These are phyloP conservation scores for Verticillium longisporum DNA, from an alignment of 2,329 filamentous ascomycete genomes.

Conservation along the genomic window DNA sequence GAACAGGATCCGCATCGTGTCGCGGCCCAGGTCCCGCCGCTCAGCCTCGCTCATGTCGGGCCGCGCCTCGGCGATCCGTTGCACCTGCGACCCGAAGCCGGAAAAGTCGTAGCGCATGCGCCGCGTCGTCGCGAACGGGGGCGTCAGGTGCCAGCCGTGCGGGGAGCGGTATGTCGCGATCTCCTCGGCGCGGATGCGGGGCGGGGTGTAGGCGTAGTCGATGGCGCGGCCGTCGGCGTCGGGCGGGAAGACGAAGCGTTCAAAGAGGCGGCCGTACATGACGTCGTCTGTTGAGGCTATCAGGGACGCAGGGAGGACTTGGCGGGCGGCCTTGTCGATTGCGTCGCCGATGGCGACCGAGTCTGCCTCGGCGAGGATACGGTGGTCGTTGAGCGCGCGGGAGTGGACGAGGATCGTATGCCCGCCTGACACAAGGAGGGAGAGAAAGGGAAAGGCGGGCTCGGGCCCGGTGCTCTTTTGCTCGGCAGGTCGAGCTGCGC, in stretches of 20 bases:
- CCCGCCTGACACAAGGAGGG: slow-evolving; percentile 83
- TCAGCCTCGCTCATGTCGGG: slow-evolving; percentile 42
- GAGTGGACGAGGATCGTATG: slow-evolving; percentile 85
- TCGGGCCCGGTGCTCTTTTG: slow-evolving; percentile 4
- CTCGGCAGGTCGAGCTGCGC: background rate
- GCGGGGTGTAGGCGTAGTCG: slow-evolving; percentile 49
- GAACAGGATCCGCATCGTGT: slow-evolving; percentile 74
- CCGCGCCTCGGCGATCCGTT: slow-evolving; percentile 40
- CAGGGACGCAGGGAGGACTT: slow-evolving; percentile 58
- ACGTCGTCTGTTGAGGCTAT: slow-evolving; percentile 51
- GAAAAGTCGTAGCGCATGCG: slow-evolving; percentile 68
- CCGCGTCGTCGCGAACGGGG: slow-evolving; percentile 55
- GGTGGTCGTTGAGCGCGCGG: slow-evolving; percentile 58
- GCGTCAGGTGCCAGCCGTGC: slow-evolving; percentile 57
- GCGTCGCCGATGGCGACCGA: slow-evolving; percentile 87
- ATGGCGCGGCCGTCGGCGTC: slow-evolving; percentile 12
- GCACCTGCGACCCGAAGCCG: slow-evolving; percentile 59
- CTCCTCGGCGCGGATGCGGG: slow-evolving; percentile 51
- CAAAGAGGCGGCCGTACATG: slow-evolving; percentile 76
- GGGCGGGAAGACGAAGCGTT: slow-evolving; percentile 67
- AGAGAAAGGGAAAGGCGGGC: slow-evolving; percentile 76
- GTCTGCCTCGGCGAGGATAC: slow-evolving; percentile 63
- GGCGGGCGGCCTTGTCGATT: slow-evolving; percentile 79
- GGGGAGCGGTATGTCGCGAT: slow-evolving; percentile 33
- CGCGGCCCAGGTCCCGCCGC: slow-evolving; percentile 61